phyloP scores from a whole-genome alignment of 495 filamentous ascomycete species.

The Daldinia loculata region DNA sequence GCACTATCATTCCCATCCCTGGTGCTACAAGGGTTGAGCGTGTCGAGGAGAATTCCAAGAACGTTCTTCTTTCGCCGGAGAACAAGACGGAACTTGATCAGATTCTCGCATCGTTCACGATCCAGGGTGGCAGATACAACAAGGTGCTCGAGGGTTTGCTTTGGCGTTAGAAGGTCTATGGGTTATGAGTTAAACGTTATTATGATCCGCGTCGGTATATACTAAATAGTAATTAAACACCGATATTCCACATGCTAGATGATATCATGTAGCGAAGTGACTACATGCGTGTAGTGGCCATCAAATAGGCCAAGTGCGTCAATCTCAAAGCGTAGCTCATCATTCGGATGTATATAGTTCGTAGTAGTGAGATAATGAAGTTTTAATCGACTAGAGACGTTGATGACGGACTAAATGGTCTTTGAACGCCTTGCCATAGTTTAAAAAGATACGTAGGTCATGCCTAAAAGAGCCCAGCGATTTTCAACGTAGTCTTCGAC shows the following conservation, averaged over 20 bases:
- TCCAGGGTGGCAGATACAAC: slow-evolving; percentile 7
- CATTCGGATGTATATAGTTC: too few species aligned
- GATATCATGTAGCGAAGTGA: background rate
- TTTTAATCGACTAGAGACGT: too few species aligned
- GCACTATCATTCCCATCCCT: slow-evolving; percentile 75
- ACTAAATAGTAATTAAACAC: background rate
- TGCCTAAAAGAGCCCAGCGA: too few species aligned
- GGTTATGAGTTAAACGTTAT: background rate
- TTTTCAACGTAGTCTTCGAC: too few species aligned
- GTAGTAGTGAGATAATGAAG: too few species aligned
- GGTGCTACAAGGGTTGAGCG: slow-evolving; percentile 59
- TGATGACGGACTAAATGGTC: too few species aligned
- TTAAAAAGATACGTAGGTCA: too few species aligned
- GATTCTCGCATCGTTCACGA: slow-evolving; percentile 34
- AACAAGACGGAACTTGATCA: slow-evolving; percentile 50
- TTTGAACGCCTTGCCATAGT: too few species aligned
- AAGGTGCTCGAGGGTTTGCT: slow-evolving; percentile 1
- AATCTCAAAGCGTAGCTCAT: too few species aligned
- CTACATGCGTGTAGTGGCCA: background rate
- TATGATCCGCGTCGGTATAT: background rate
- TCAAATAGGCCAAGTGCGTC: too few species aligned
- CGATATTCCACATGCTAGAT: background rate
- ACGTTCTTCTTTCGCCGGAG: slow-evolving; percentile 42
- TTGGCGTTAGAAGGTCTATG: background rate
- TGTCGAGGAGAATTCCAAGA: slow-evolving; percentile 51